These are phyloP conservation scores for Naganishia friedmannii DNA, from an alignment of 768 basidiomycete genomes.

Conservation along the genomic window DNA sequence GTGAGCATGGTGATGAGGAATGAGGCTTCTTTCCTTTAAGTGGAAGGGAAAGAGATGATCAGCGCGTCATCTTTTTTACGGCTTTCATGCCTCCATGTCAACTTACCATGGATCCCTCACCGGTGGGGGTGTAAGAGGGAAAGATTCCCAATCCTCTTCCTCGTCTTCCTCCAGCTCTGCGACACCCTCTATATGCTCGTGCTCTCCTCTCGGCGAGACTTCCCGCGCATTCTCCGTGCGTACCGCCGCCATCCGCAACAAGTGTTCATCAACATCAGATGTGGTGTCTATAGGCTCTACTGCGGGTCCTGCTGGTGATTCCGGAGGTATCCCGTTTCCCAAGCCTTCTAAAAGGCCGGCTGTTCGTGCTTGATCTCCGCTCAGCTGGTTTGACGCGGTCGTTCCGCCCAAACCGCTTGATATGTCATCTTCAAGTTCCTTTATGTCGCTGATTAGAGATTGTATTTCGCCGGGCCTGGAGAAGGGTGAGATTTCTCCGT, in stretches of 20 bases:
- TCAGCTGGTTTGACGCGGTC: too few species aligned
- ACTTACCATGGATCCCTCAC: constrained; percentile 14
- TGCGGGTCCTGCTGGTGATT: neutral
- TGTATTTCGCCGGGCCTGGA: neutral
- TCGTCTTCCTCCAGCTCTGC: neutral
- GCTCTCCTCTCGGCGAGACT: neutral
- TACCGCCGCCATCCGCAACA: too few species aligned
- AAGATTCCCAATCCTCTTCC: constrained; percentile 8
- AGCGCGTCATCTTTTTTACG: constrained; percentile 13
- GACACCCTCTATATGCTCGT: neutral
- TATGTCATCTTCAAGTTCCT: too few species aligned
- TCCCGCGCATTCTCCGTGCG: too few species aligned
- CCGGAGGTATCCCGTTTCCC: neutral
- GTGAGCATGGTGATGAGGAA: constrained; percentile 39
- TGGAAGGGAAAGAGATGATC: too few species aligned
- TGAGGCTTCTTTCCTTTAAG: constrained; percentile 37
- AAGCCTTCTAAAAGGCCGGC: neutral
- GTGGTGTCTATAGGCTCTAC: neutral
- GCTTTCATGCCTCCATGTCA: too few species aligned
- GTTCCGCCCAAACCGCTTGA: too few species aligned
- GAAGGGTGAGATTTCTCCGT: neutral
- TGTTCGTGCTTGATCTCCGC: neutral
- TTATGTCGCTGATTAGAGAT: too few species aligned
- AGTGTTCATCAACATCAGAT: neutral
- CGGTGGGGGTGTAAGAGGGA: constrained; percentile 10